Conservation (phyloP, 805 yeast species). For the Saccharomycopsis microspora region DNA sequence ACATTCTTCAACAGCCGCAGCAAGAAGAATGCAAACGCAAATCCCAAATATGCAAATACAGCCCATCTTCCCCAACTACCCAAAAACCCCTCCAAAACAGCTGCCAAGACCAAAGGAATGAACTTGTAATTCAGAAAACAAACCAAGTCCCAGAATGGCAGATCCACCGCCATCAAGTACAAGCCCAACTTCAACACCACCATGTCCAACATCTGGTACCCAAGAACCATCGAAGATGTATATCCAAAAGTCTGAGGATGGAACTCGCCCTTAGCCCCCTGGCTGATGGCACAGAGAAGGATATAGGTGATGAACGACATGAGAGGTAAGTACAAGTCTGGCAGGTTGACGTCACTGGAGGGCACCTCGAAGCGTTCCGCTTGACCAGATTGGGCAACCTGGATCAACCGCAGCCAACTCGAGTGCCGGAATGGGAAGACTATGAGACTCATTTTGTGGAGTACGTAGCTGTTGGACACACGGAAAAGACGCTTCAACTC, state of each 20-base stretch:
- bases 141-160: conserved; percentile 71
- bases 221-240: conserved; percentile 76
- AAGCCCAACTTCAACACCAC: conserved; percentile 69
- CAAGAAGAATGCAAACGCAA: conserved; percentile 17
- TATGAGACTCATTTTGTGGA: conserved; percentile 59
- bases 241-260: conserved; percentile 89
- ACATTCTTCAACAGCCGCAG: conserved; percentile 16
- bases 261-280: conserved; percentile 81
- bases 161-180: conserved; percentile 61
- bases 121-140: conserved; percentile 93
- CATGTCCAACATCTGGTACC: conserved; percentile 70
- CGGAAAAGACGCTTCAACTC: conserved; percentile 81
- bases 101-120: conserved; percentile 57
- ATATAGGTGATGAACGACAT: conserved; percentile 90
- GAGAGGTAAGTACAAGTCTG: conserved; percentile 89
- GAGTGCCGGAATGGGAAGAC: conserved; percentile 78
- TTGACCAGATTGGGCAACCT: conserved; percentile 23
- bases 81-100: conserved; percentile 23
- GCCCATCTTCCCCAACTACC: conserved; percentile 4
- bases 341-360: conserved; percentile 80
- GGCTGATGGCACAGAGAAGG: conserved; percentile 68
- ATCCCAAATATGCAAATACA: conserved; percentile 13
- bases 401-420: conserved; percentile 60
- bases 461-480: conserved; percentile 81
- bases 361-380: conserved; percentile 54